Conservation (phyloP, 495 filamentous ascomycete genomes). For the Staphylotrichum longicolle region DNA sequence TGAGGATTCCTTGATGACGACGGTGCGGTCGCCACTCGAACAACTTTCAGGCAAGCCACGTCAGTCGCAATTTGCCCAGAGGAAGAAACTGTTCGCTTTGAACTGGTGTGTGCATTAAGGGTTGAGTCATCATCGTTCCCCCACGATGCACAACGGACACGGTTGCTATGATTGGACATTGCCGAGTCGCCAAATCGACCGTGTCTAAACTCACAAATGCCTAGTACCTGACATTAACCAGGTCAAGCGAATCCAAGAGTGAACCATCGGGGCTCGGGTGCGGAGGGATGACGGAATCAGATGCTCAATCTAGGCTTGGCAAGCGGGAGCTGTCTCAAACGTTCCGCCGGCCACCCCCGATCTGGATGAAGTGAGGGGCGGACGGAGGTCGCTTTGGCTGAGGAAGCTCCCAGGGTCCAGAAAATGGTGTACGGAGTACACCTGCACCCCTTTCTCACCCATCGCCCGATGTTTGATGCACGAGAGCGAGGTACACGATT, state of each 20-base stretch:
- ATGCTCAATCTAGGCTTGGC: conserved; percentile 27
- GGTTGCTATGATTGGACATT: neutral
- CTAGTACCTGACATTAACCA: conserved; percentile 4
- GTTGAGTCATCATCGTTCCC: neutral
- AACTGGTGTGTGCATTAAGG: no score
- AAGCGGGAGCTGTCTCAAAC: conserved; percentile 25
- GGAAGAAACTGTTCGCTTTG: no score
- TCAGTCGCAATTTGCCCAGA: conserved; percentile 3
- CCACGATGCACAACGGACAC: neutral
- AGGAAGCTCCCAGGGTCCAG: neutral
- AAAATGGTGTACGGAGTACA: no score
- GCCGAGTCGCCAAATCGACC: neutral
- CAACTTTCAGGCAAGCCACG: conserved; percentile 3
- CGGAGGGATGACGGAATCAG: conserved; percentile 21
- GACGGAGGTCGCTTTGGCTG: conserved; percentile 5
- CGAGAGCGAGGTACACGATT: no score
- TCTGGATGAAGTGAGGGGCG: conserved; percentile 22
- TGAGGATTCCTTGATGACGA: conserved; percentile 14
- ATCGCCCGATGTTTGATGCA: no score
- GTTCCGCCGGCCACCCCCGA: conserved; percentile 22
- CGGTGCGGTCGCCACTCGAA: neutral
- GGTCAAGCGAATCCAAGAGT: neutral
- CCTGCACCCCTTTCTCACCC: neutral
- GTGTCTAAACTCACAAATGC: neutral
- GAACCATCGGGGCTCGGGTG: neutral